Evolutionary conservation across 2,329 filamentous ascomycete genomes (phyloP).

Genomic region (Parafenestella ontariensis): DNA sequence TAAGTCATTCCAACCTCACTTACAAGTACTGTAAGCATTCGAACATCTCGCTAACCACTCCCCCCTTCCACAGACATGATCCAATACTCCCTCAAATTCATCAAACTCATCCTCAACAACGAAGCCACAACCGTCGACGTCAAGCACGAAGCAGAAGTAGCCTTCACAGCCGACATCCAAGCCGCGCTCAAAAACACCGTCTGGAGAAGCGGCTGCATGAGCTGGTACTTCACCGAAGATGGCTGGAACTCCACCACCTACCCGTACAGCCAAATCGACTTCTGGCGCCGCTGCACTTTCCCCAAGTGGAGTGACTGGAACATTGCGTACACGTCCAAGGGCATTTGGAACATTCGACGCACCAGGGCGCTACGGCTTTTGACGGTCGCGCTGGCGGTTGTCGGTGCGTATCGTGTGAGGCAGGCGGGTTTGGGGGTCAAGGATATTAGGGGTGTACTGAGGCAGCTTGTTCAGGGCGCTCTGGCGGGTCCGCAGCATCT

Average conservation of each 20-base stretch:
- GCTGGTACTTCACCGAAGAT: constrained; percentile 77
- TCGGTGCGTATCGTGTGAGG: constrained; percentile 34
- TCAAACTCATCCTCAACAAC: constrained; percentile 78
- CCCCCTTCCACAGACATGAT: constrained; percentile 53
- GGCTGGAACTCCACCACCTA: constrained; percentile 79
- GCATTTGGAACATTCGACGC: constrained; percentile 44
- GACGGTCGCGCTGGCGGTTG: constrained; percentile 24
- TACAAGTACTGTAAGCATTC: neutral
- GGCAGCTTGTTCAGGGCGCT: constrained; percentile 13
- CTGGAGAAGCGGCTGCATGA: constrained; percentile 59
- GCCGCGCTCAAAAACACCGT: constrained; percentile 59
- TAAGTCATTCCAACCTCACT: constrained; percentile 1
- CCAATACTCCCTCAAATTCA: constrained; percentile 66
- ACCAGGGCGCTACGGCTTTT: constrained; percentile 25
- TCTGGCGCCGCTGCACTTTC: constrained; percentile 59
- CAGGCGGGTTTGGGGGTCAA: constrained; percentile 29
- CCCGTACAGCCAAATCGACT: constrained; percentile 59
- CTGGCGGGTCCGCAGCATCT: constrained; percentile 13
- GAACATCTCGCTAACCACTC: neutral
- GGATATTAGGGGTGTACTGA: constrained; percentile 25
- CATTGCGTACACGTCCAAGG: constrained; percentile 59
- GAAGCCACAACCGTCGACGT: constrained; percentile 88
- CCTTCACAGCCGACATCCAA: constrained; percentile 54
- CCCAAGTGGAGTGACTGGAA: constrained; percentile 63
- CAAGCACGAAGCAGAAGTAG: constrained; percentile 79